Base-by-base conservation (phyloP, 306 rosid species). In the Astragalus membranaceus region DNA sequence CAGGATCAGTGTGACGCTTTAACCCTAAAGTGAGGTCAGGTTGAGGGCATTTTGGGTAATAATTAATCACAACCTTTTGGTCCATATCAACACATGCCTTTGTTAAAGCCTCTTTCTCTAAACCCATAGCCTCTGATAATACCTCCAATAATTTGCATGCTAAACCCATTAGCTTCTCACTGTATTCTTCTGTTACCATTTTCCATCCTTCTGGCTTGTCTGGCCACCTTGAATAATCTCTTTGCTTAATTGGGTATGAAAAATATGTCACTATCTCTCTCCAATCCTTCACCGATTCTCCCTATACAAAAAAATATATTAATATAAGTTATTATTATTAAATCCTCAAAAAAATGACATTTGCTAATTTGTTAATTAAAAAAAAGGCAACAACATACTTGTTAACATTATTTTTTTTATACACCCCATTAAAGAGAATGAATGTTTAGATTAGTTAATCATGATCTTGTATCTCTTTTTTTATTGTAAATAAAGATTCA, bases 11-110 rank as follows among this genome's bases (percentile, higher is more conserved):
- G 75, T 94, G 99, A 32, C 97, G 85, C 39, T 94, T 94, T 1
- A 94, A 85, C 0, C 99, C 99, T 1, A 94, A 87, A 0, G 99
- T 87, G 3, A 94, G 95, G 23, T 94, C 97, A 0, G 97, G 99
- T 26, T 91, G 79, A 0, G 97, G 97, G 46, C 99, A 94, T 70
- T 91, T 91, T 0, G 99, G 99, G 73, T 94, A 94, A 76, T 53
- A 91, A 61, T 94, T 94, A 0, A 91, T 75, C 47, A 94, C 97
- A 3, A 94, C 75, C 47, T 90, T 91, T 8, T 94, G 99, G 51
- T 94, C 99, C 96, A 91, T 86, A 39, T 94, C 99, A 4, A 89
- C 86, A 17, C 99, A 94, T 0, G 97, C 97, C 5, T 87, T 84
- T 0, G 75, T 87, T 5, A 94, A 23, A 1, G 95, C 96, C 10